These are phyloP conservation scores for Epichloe elymi DNA, from an alignment of 2,329 filamentous ascomycete genomes.

Conservation along the genomic window DNA sequence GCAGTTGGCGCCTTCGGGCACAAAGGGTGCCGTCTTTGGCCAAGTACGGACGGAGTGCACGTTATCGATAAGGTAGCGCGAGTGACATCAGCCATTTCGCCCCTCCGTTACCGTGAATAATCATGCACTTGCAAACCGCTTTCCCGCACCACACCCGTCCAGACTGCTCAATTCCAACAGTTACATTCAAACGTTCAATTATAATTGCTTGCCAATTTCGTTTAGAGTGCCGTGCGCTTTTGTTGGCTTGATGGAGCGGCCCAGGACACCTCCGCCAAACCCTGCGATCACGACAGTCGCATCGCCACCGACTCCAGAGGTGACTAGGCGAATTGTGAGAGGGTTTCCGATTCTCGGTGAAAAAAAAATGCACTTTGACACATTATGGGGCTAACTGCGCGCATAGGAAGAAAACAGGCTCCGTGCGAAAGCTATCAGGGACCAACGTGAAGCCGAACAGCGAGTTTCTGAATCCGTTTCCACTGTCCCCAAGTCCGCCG, in stretches of 20 bases:
- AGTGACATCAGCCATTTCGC: background rate
- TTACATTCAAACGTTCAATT: background rate
- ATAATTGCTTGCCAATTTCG: background rate
- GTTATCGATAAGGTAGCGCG: background rate
- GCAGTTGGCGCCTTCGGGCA: too few species aligned
- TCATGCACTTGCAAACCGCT: background rate
- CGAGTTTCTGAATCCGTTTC: slow-evolving; percentile 30
- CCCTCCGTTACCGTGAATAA: background rate
- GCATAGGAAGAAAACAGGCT: slow-evolving; percentile 72
- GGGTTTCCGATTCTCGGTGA: slow-evolving; percentile 11
- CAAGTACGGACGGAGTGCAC: too few species aligned
- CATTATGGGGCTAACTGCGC: slow-evolving; percentile 8
- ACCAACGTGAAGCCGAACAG: slow-evolving; percentile 54
- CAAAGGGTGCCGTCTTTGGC: too few species aligned
- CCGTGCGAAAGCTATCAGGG: slow-evolving; percentile 74
- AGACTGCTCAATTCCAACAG: background rate
- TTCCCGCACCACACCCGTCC: background rate
- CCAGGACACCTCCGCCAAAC: slow-evolving; percentile 27
- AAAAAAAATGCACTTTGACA: background rate
- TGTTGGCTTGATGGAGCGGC: slow-evolving; percentile 28
- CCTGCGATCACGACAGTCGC: slow-evolving; percentile 14
- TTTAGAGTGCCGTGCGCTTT: background rate
- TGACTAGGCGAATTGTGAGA: slow-evolving; percentile 39
- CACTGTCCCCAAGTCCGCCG: slow-evolving; percentile 36
- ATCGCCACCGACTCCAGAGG: slow-evolving; percentile 41